These are phyloP conservation scores for Colletotrichum agaves DNA, from an alignment of 2,329 filamentous ascomycete genomes.

Conservation along the genomic window DNA sequence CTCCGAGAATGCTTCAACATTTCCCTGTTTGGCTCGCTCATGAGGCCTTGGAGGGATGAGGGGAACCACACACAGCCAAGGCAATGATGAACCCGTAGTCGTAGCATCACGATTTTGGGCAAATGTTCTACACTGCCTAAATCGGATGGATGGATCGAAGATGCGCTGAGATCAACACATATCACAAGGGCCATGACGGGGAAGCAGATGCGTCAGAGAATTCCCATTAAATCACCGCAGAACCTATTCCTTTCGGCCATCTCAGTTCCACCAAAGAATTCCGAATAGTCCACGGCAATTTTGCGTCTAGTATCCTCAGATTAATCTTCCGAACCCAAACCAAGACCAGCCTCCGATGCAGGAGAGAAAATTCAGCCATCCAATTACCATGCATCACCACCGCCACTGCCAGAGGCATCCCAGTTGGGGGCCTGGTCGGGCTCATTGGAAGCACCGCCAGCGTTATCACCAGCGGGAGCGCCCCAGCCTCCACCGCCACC, in stretches of 20 bases:
- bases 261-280: conserved; percentile 31
- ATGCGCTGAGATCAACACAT: background rate
- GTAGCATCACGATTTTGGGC: too few species aligned
- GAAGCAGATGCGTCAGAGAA: background rate
- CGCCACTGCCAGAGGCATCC: conserved; percentile 21
- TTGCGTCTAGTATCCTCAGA: conserved; percentile 13
- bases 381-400: conserved; percentile 29
- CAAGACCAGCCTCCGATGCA: background rate
- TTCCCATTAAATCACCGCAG: conserved; percentile 13
- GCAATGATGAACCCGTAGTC: too few species aligned
- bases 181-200: background rate
- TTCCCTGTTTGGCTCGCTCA: too few species aligned
- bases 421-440: conserved; percentile 29
- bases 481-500: conserved; percentile 39
- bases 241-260: conserved; percentile 34
- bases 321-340: conserved; percentile 1
- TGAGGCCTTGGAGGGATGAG: too few species aligned
- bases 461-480: conserved; percentile 21
- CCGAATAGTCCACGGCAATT: conserved; percentile 35
- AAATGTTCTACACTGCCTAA: too few species aligned
- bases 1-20: too few species aligned
- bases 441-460: background rate
- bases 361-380: conserved; percentile 10
- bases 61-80: too few species aligned
- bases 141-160: too few species aligned